These are phyloP conservation scores for Tricholomella constricta DNA, from an alignment of 768 basidiomycete genomes.

Conservation along the genomic window DNA sequence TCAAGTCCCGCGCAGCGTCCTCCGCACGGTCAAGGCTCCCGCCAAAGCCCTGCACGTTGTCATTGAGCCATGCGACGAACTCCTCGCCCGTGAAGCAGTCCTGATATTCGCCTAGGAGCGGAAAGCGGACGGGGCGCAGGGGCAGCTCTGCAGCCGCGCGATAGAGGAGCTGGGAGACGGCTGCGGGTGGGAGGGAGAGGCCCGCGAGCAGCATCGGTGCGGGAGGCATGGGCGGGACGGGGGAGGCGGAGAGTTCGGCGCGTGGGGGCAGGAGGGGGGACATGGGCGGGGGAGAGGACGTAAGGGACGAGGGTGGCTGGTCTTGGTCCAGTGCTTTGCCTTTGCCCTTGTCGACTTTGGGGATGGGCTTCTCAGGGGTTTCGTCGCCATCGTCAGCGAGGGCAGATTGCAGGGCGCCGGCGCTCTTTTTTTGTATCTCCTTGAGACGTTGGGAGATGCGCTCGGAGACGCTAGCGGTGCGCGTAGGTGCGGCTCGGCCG, in stretches of 20 bases:
- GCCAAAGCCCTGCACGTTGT: slow-evolving; percentile 75
- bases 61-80: slow-evolving; percentile 81
- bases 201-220: slow-evolving; percentile 75
- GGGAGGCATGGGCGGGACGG: slow-evolving; percentile 36
- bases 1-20: slow-evolving; percentile 65
- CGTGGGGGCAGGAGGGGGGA: slow-evolving; percentile 63
- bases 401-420: slow-evolving; percentile 35
- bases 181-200: slow-evolving; percentile 61
- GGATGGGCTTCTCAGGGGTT: slow-evolving; percentile 37
- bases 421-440: slow-evolving; percentile 68
- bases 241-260: slow-evolving; percentile 31
- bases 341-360: slow-evolving; percentile 85
- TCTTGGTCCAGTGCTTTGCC: slow-evolving; percentile 56
- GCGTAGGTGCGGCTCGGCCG: slow-evolving; percentile 53
- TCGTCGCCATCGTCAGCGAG: slow-evolving; percentile 34
- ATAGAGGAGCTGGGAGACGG: slow-evolving; percentile 68
- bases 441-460: slow-evolving; percentile 82
- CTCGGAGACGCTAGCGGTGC: slow-evolving; percentile 82
- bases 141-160: slow-evolving; percentile 75
- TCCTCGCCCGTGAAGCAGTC: slow-evolving; percentile 91
- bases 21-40: slow-evolving; percentile 80
- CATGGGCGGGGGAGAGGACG: slow-evolving; percentile 61
- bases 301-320: slow-evolving; percentile 32
- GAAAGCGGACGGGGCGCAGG: slow-evolving; percentile 71
- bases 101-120: slow-evolving; percentile 80